phyloP scores from a whole-genome alignment of 2,329 filamentous ascomycete genomes.

The Waltergamsia citrina region DNA sequence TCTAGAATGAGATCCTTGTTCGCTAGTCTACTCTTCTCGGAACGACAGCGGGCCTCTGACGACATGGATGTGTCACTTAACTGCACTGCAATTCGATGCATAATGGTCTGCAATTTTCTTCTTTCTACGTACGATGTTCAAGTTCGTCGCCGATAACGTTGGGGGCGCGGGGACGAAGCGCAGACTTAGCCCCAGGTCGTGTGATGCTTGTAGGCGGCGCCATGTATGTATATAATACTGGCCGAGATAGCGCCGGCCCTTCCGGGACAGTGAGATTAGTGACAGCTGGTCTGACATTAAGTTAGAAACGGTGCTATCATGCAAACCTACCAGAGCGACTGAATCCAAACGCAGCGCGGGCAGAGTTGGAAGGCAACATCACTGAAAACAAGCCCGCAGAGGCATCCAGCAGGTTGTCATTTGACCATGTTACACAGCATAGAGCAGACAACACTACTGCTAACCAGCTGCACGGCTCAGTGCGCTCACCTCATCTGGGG shows the following conservation, averaged over 20 bases:
- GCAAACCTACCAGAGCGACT: not conserved
- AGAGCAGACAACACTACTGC: too few species aligned
- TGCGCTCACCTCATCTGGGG: too few species aligned
- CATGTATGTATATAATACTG: slow-evolving; percentile 6
- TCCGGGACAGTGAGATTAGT: not conserved
- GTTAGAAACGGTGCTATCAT: slow-evolving; percentile 4
- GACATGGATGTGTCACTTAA: too few species aligned
- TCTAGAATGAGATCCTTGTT: too few species aligned
- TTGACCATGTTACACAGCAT: too few species aligned
- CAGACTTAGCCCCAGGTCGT: slow-evolving; percentile 7
- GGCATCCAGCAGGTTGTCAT: slow-evolving; percentile 3
- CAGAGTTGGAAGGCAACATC: not conserved
- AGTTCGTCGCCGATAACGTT: slow-evolving; percentile 19
- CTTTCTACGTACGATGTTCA: slow-evolving; percentile 11
- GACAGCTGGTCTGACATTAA: slow-evolving; percentile 1
- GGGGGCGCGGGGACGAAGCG: slow-evolving; percentile 12
- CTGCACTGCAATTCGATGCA: too few species aligned
- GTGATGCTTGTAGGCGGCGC: slow-evolving; percentile 8
- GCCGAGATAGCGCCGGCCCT: not conserved
- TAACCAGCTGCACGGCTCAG: too few species aligned
- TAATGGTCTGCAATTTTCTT: too few species aligned
- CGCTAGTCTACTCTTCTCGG: too few species aligned
- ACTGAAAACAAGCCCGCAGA: not conserved
- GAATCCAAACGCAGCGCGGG: not conserved
- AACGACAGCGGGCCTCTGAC: too few species aligned